A percentile compares a stretch with the other conserved stretches of the same genome.
Evolutionary conservation across 1,284 basidiomycete species (phyloP).

Genomic region (Irpex sp.): DNA sequence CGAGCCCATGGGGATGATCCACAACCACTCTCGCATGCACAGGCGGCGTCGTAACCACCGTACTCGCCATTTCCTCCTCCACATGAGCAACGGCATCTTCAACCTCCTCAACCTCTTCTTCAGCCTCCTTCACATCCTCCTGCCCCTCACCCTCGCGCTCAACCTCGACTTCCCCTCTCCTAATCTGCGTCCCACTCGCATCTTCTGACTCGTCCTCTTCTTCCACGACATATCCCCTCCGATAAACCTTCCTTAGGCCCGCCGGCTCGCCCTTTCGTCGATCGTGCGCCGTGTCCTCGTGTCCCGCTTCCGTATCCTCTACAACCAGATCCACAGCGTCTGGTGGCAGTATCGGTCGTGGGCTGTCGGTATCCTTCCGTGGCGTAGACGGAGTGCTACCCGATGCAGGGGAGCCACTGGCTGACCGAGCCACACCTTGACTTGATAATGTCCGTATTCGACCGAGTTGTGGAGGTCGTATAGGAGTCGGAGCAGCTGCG

Average conservation of each 20-base stretch:
- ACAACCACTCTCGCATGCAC: conserved; percentile 32
- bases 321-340: conserved; percentile 80
- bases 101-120: conserved; percentile 20
- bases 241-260: conserved; percentile 48
- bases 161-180: conserved; percentile 36
- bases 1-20: conserved; percentile 26
- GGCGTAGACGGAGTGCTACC: conserved; percentile 33
- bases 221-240: conserved; percentile 42
- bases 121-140: conserved; percentile 13
- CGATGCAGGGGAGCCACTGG: conserved; percentile 15
- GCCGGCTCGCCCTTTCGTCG: conserved; percentile 51
- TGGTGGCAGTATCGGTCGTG: conserved; percentile 44
- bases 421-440: conserved; percentile 4
- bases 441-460: conserved; percentile 16
- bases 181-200: conserved; percentile 14
- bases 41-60: conserved; percentile 38
- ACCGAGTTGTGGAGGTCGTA: conserved; percentile 13
- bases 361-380: conserved; percentile 24
- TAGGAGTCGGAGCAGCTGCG: too few species aligned
- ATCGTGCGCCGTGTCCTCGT: conserved; percentile 44
- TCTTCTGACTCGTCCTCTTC: conserved; percentile 25
- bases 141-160: conserved; percentile 19
- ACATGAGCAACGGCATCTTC: conserved; percentile 26
- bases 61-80: conserved; percentile 21
- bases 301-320: conserved; percentile 48